Conservation (phyloP, 202 grass and related monocot species). For the Schoenoplectus tabernaemontani region DNA sequence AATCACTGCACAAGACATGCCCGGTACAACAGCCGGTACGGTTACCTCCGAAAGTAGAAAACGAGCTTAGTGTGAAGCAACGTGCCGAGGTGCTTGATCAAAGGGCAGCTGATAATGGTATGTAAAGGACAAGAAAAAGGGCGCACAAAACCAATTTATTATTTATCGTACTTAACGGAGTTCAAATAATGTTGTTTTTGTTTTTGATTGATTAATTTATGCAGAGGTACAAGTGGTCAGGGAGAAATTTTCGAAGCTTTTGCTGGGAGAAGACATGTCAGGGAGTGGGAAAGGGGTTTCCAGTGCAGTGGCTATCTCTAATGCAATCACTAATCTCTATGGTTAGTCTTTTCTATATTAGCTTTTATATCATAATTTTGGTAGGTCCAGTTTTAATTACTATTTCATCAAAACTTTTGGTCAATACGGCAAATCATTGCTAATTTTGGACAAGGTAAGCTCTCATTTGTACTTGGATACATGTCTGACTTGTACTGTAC, state of each 20-base stretch:
- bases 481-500: neutral
- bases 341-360: conserved; percentile 16
- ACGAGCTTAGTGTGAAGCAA: conserved; percentile 39
- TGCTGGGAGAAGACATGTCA: conserved; percentile 91
- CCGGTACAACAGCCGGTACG: conserved; percentile 31
- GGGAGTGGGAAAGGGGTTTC: conserved; percentile 76
- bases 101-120: conserved; percentile 38
- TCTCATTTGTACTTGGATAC: conserved; percentile 11
- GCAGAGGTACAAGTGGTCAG: conserved; percentile 63
- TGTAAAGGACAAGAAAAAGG: neutral
- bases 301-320: conserved; percentile 69
- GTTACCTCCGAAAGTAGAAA: conserved; percentile 31
- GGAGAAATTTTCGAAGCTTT: conserved; percentile 84
- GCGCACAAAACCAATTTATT: neutral
- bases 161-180: too few relatives aligned
- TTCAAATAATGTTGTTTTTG: neutral
- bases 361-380: neutral
- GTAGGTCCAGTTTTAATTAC: neutral
- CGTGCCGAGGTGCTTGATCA: conserved; percentile 18
- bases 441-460: neutral
- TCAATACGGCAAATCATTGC: neutral
- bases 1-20: conserved; percentile 37
- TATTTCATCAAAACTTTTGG: neutral
- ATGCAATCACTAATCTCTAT: conserved; percentile 94
- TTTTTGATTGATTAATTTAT: neutral